Evolutionary conservation across 495 filamentous ascomycete species (phyloP).

Genomic region (Penicillium paradoxum): DNA sequence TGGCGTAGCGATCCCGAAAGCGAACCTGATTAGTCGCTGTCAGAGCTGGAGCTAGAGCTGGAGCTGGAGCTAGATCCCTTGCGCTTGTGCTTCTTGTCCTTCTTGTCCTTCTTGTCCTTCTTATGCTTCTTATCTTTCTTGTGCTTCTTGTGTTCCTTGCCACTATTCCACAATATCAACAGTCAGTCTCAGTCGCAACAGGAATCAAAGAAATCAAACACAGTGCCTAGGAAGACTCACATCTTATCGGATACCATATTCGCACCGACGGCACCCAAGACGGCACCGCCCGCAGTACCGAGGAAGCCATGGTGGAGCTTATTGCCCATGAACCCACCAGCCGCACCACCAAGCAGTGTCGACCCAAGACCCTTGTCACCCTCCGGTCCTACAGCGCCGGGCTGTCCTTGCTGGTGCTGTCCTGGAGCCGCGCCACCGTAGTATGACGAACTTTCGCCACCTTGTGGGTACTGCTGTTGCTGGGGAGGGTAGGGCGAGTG

Average conservation of each 20-base stretch:
- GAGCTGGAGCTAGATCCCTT: conserved; percentile 26
- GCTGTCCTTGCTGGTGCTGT: conserved; percentile 15
- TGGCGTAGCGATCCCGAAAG: background rate
- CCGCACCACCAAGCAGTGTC: conserved; percentile 37
- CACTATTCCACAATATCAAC: conserved; percentile 6
- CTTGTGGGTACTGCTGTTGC: conserved; percentile 24
- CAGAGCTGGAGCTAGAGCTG: conserved; percentile 25
- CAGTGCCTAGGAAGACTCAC: conserved; percentile 21
- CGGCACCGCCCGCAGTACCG: conserved; percentile 38
- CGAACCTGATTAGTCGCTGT: conserved; percentile 7
- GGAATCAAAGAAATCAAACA: background rate
- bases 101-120: conserved; percentile 26
- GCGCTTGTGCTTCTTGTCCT: conserved; percentile 27
- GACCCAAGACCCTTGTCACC: conserved; percentile 43
- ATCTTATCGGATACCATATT: conserved; percentile 32
- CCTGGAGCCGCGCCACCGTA: conserved; percentile 11
- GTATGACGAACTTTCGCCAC: conserved; percentile 17
- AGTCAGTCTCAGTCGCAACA: conserved; percentile 9
- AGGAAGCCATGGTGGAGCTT: conserved; percentile 40
- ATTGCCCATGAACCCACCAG: conserved; percentile 40
- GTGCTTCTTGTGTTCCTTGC: conserved; percentile 21
- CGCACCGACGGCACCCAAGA: conserved; percentile 42
- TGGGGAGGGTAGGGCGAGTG: conserved; percentile 33
- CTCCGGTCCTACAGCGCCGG: conserved; percentile 20
- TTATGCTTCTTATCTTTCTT: conserved; percentile 30